A percentile compares a stretch with the other conserved stretches of the same genome.
phyloP scores from a whole-genome alignment of 306 rosid genomes.

The Casuarina equisetifolia region DNA sequence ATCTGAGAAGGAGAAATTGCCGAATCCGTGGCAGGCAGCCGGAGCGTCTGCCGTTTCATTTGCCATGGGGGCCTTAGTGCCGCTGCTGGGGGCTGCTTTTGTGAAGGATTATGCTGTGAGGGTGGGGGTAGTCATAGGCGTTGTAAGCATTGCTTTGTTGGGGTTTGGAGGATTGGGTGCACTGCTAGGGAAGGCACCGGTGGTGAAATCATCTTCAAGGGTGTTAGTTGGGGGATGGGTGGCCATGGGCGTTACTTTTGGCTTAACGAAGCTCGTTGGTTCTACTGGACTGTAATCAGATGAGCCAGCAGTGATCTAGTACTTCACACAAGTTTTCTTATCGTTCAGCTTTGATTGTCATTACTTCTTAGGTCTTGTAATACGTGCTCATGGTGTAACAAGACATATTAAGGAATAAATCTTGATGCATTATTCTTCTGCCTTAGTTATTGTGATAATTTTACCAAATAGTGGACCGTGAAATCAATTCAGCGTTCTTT shows the following conservation, averaged over 20 bases:
- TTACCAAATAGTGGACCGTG: too few relatives aligned
- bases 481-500: too few relatives aligned
- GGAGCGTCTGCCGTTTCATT: constrained; percentile 17
- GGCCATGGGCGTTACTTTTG: constrained; percentile 25
- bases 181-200: constrained; percentile 19
- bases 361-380: too few relatives aligned
- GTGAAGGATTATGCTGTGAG: too few relatives aligned
- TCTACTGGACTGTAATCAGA: neutral
- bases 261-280: constrained; percentile 21
- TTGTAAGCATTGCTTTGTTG: constrained; percentile 22
- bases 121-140: constrained; percentile 3
- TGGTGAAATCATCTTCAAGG: constrained; percentile 11
- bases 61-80: neutral
- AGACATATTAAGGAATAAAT: too few relatives aligned
- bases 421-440: too few relatives aligned
- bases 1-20: neutral
- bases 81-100: too few relatives aligned
- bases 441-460: too few relatives aligned
- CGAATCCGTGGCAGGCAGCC: constrained; percentile 19
- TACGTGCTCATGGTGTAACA: too few relatives aligned
- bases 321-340: too few relatives aligned
- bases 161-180: constrained; percentile 25
- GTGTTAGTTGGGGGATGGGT: constrained; percentile 27
- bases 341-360: too few relatives aligned
- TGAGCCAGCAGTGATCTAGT: too few relatives aligned